A percentile compares a stretch with the other conserved stretches of the same genome.
Conservation (phyloP, 441 rosid genomes). For the Gossypium trilobum region DNA sequence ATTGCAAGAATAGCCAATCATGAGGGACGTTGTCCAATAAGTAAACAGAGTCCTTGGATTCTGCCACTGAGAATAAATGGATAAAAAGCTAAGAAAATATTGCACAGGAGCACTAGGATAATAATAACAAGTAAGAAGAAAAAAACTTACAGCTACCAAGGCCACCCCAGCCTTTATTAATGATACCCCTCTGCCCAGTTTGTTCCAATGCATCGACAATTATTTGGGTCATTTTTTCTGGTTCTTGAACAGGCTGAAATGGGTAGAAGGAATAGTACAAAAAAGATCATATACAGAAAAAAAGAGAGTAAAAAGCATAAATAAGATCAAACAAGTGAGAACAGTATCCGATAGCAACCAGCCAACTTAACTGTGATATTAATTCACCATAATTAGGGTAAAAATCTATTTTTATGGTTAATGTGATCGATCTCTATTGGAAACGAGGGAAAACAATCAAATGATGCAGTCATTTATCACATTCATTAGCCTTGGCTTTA, state of each 20-base stretch:
- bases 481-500: background rate
- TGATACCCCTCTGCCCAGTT: conserved; percentile 92
- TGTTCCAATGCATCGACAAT: conserved; percentile 69
- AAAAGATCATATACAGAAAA: background rate
- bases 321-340: background rate
- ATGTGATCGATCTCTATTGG: background rate
- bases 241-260: conserved; percentile 82
- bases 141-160: conserved; percentile 67
- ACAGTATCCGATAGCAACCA: background rate
- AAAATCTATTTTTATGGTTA: background rate
- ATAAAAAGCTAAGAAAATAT: conserved; percentile 8
- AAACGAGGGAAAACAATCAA: background rate
- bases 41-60: conserved; percentile 70
- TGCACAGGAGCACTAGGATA: background rate
- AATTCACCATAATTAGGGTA: background rate
- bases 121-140: background rate
- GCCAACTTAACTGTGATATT: background rate
- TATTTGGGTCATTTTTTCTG: conserved; percentile 77
- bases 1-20: conserved; percentile 85
- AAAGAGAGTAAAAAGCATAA: background rate
- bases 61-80: conserved; percentile 55
- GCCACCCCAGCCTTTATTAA: conserved; percentile 98
- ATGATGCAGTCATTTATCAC: background rate
- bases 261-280: conserved; percentile 12
- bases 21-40: conserved; percentile 82